A percentile compares a stretch with the other conserved stretches of the same genome.
These are phyloP conservation scores for Neonectria coccinea DNA, from an alignment of 2,329 filamentous ascomycete species.

Conservation along the genomic window DNA sequence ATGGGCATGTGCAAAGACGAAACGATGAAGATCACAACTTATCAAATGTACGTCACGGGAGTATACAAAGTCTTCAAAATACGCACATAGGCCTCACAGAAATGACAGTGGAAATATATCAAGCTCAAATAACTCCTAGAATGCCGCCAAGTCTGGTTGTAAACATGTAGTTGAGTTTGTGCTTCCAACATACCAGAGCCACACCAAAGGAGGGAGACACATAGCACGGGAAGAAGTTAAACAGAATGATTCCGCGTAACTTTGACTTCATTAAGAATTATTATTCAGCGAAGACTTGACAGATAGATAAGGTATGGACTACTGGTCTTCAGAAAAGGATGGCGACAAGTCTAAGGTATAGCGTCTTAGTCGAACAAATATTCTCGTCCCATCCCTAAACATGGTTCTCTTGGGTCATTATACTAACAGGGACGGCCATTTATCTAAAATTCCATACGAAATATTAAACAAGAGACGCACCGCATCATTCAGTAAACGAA, in stretches of 20 bases:
- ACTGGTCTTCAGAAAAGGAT: background rate
- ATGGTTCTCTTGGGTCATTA: background rate
- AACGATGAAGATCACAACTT: too few relatives aligned
- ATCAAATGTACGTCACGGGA: too few relatives aligned
- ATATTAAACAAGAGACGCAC: background rate
- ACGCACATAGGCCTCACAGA: too few relatives aligned
- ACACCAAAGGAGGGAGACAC: background rate
- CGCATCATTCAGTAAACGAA: too few relatives aligned
- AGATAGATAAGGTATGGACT: background rate
- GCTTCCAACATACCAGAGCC: background rate
- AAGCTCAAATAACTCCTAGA: background rate
- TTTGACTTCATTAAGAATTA: too few relatives aligned
- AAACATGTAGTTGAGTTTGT: background rate
- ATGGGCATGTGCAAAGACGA: too few relatives aligned
- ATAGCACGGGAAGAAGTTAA: too few relatives aligned
- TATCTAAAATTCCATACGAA: background rate
- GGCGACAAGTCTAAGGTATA: background rate
- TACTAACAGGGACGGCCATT: background rate
- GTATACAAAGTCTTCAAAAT: too few relatives aligned
- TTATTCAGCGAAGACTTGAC: background rate
- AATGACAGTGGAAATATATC: too few relatives aligned
- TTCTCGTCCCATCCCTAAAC: background rate
- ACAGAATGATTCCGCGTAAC: too few relatives aligned
- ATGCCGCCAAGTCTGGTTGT: background rate
- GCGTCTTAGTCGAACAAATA: background rate